Base-by-base conservation (phyloP, 2,329 filamentous ascomycete genomes). In the Colletotrichum incanum region DNA sequence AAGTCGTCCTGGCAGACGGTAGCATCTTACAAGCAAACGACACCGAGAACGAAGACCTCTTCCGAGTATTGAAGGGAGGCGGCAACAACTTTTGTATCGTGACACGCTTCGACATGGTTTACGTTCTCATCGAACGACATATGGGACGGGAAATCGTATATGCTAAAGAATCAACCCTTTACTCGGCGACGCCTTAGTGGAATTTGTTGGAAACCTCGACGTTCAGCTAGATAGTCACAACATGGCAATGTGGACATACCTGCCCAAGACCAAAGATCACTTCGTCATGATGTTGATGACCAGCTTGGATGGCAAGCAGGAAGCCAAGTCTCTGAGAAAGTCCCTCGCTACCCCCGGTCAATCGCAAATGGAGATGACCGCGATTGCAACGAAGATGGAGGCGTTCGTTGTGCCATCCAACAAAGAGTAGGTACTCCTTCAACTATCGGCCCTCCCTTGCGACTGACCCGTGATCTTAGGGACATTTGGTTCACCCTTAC, bases 281-380 rank as follows among this genome's bases (percentile, higher is more conserved):
- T 28, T 50, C 11, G 49, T 28, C 49, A 4, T 28, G 3, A 3
- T 18, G 12, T 50, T 54, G 50, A 34, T 41, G 16, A 62, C 31
- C 26, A 55, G 47, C 26, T 18, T 55, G 65, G 28, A 45, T 14
- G 65, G 26, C 28, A 26, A 67, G 49, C 49, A 67, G 16, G 58
- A 55, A 37, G 16, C 28, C 20, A 5, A 23, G 9, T 47, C 5
- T 14, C 20, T 56, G 18, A 37, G 12, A 16, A 28, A 26, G 45
- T 47, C 37, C n/a, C 18, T 55, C 23, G 47, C 23, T 9, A 28
- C 37, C 6, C 26, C 47, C 16, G 37, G 37, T 9, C 31, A 59
- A 18, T 34, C 20, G 23, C 3, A 34, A 0, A n/a, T 28, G 31
- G 23, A 62, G 37, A 55, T 23, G 37, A 39, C 65, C 9, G n/a